These are phyloP conservation scores for Peronospora tabacina DNA, from an alignment of 352 stramenopile genomes.

Conservation along the genomic window DNA sequence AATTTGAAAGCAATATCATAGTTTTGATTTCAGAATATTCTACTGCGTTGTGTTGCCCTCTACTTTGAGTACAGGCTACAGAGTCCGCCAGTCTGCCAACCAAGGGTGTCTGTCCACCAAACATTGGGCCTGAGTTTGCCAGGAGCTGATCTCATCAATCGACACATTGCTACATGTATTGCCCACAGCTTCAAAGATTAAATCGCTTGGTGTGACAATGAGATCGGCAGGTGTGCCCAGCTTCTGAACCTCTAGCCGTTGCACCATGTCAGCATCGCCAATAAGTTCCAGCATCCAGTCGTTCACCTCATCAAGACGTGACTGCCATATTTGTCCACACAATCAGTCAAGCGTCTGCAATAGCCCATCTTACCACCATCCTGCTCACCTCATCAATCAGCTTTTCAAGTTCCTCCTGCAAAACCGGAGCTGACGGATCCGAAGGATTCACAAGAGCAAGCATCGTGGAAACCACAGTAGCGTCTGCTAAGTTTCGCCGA, in stretches of 20 bases:
- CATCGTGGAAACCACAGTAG: constrained; percentile 21
- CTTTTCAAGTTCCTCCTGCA: constrained; percentile 39
- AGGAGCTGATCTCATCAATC: constrained; percentile 34
- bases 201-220: constrained; percentile 54
- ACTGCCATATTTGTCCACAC: constrained; percentile 25
- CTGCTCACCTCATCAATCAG: constrained; percentile 55
- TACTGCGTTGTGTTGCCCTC: not conserved
- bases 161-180: constrained; percentile 11
- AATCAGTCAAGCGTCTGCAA: not conserved
- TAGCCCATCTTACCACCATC: not conserved
- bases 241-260: constrained; percentile 62
- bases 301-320: constrained; percentile 72
- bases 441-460: constrained; percentile 31
- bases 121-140: constrained; percentile 39
- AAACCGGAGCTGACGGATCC: constrained; percentile 29
- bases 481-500: constrained; percentile 52
- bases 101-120: constrained; percentile 42
- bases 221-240: constrained; percentile 75
- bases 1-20: constrained; percentile 24
- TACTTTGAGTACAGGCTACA: constrained; percentile 25
- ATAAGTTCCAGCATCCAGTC: constrained; percentile 70
- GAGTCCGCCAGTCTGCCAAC: constrained; percentile 74
- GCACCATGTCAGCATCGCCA: constrained; percentile 38
- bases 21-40: constrained; percentile 19
- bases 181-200: constrained; percentile 42